A percentile compares a stretch with the other conserved stretches of the same genome.
These are phyloP conservation scores for Guyanaporus albipodus DNA, from an alignment of 768 basidiomycete species.

Conservation along the genomic window DNA sequence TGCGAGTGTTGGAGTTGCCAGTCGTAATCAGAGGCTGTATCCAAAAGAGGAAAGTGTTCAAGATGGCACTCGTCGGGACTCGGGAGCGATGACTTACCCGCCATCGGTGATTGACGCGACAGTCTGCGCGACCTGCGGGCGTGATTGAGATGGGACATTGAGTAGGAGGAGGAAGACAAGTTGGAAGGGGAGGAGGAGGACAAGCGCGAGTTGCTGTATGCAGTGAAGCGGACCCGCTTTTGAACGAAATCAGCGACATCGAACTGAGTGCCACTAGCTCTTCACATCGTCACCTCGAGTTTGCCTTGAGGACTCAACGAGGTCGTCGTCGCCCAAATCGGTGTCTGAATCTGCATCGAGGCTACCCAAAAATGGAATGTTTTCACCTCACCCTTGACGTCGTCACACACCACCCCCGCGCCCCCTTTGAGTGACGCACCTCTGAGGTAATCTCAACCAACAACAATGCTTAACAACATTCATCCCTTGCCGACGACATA, in stretches of 20 bases:
- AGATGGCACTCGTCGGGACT: conserved; percentile 26
- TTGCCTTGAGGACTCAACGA: conserved; percentile 32
- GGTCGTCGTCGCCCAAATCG: conserved; percentile 25
- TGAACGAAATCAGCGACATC: conserved; percentile 25
- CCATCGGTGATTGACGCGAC: no score
- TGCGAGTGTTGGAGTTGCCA: conserved; percentile 26
- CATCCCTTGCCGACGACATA: conserved; percentile 9
- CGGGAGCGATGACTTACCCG: conserved; percentile 26
- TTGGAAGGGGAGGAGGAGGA: background rate
- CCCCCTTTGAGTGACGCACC: conserved; percentile 4
- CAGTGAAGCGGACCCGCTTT: conserved; percentile 23
- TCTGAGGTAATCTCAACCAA: conserved; percentile 6
- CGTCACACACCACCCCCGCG: conserved; percentile 8
- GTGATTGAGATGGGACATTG: conserved; percentile 34
- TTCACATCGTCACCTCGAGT: conserved; percentile 40
- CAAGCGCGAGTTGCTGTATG: conserved; percentile 9
- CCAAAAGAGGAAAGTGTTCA: conserved; percentile 35
- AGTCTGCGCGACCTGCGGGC: no score
- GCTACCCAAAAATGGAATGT: conserved; percentile 12
- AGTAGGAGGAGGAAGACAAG: background rate
- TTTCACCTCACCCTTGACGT: conserved; percentile 8
- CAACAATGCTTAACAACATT: conserved; percentile 8
- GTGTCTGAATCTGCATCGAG: conserved; percentile 27
- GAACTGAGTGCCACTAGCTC: conserved; percentile 22
- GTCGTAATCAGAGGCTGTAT: conserved; percentile 27